phyloP scores from a whole-genome alignment of 2,329 filamentous ascomycete species.

The Colletotrichum costaricense region DNA sequence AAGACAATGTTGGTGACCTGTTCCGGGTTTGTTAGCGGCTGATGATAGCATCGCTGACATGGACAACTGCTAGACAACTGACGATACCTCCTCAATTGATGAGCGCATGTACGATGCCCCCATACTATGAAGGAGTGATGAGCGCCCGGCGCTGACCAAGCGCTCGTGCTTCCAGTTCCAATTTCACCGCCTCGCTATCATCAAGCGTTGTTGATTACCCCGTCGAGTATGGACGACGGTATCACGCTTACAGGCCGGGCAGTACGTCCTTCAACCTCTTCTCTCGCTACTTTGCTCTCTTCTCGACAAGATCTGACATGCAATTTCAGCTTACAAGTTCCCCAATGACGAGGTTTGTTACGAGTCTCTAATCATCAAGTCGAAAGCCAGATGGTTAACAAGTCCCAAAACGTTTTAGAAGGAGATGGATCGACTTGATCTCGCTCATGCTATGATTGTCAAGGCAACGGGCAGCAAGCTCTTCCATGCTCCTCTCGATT shows the following conservation, averaged over 20 bases:
- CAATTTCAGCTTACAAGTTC: neutral
- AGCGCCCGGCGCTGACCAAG: neutral
- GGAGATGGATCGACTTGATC: conserved; percentile 3
- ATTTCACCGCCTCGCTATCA: neutral
- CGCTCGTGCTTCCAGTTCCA: neutral
- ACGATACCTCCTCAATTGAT: neutral
- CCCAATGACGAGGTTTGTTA: neutral
- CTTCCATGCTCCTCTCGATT: neutral
- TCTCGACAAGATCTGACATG: neutral
- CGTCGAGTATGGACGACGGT: neutral
- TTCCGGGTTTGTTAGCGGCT: neutral
- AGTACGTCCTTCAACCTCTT: neutral
- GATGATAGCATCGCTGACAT: neutral
- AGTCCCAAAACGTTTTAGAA: neutral
- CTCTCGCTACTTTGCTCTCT: neutral
- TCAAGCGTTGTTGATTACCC: neutral
- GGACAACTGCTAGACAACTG: neutral
- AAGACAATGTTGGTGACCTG: neutral
- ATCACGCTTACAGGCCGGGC: neutral
- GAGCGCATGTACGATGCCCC: neutral
- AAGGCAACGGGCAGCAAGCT: conserved; percentile 2
- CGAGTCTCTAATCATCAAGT: neutral
- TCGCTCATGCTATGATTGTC: conserved; percentile 3
- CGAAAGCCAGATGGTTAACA: neutral
- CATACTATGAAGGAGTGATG: neutral